Evolutionary conservation across 257 asterid species (phyloP).

Genomic region (Capsicum baccatum): DNA sequence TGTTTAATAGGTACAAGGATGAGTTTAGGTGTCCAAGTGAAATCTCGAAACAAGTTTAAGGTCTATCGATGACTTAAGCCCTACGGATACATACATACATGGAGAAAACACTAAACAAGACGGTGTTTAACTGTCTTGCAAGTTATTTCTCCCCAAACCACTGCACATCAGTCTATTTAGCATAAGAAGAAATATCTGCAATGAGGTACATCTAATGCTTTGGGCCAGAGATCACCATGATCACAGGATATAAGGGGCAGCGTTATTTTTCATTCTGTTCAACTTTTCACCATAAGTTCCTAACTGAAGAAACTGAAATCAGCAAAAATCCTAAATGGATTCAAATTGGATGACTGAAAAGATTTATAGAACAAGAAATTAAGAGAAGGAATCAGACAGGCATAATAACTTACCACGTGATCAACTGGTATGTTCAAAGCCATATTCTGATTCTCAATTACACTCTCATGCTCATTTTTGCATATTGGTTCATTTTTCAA

Average conservation of each 20-base stretch:
- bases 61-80: too few species aligned
- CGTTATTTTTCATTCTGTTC: conserved; percentile 14
- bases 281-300: conserved; percentile 6
- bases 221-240: neutral
- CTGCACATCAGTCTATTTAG: conserved; percentile 1
- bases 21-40: too few species aligned
- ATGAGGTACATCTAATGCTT: conserved; percentile 3
- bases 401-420: conserved; percentile 48
- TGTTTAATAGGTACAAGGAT: too few species aligned
- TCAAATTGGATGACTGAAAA: neutral
- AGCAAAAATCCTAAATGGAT: neutral
- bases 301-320: conserved; percentile 7
- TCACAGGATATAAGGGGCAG: conserved; percentile 19
- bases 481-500: conserved; percentile 41
- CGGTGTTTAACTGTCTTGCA: neutral
- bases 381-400: neutral
- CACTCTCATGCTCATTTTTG: conserved; percentile 42
- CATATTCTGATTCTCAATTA: conserved; percentile 46
- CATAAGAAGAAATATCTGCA: neutral
- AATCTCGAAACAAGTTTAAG: too few species aligned
- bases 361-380: neutral
- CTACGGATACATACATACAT: neutral
- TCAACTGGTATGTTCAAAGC: conserved; percentile 36
- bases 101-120: conserved; percentile 7
- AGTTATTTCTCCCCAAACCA: conserved; percentile 10